Percentiles rank a stretch among this genome's conserved stretches.
Evolutionary conservation across 2,329 filamentous ascomycete species (phyloP).

Genomic region (Colletotrichum truncatum): DNA sequence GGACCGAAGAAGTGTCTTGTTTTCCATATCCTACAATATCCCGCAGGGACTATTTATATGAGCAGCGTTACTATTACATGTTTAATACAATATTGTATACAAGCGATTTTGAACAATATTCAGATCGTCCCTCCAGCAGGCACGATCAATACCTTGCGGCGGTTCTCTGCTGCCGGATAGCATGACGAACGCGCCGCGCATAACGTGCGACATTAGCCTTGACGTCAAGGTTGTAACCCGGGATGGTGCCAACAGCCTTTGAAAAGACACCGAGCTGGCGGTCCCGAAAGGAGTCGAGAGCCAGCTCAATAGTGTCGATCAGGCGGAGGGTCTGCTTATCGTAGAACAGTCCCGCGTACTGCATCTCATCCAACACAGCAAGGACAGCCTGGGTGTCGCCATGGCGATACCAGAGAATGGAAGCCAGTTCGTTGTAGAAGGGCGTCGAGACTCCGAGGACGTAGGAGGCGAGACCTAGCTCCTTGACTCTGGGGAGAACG

Average conservation of each 20-base stretch:
- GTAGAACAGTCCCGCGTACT: conserved; percentile 66
- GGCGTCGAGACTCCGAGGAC: conserved; percentile 76
- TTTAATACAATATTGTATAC: not conserved
- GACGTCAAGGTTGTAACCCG: conserved; percentile 29
- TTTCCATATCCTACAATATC: not conserved
- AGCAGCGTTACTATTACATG: not conserved
- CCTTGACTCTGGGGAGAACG: conserved; percentile 73
- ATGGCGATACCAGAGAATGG: conserved; percentile 68
- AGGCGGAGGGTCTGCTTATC: conserved; percentile 57
- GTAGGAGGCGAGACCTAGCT: conserved; percentile 74
- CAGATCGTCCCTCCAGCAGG: not conserved
- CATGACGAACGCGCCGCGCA: conserved; percentile 8
- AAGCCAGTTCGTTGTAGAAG: conserved; percentile 75
- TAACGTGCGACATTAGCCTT: conserved; percentile 20
- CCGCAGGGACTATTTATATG: not conserved
- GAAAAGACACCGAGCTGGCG: conserved; percentile 26
- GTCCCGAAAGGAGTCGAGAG: conserved; percentile 35
- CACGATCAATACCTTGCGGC: not conserved
- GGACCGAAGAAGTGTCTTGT: not conserved
- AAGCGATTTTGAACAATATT: not conserved
- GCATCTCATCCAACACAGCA: conserved; percentile 72
- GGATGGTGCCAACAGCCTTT: conserved; percentile 25
- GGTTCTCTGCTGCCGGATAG: not conserved
- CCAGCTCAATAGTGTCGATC: conserved; percentile 42
- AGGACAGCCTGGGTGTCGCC: conserved; percentile 65